Evolutionary conservation across 1,139 yeast genomes (phyloP).

Genomic region (Suhomyces chickasaworum): DNA sequence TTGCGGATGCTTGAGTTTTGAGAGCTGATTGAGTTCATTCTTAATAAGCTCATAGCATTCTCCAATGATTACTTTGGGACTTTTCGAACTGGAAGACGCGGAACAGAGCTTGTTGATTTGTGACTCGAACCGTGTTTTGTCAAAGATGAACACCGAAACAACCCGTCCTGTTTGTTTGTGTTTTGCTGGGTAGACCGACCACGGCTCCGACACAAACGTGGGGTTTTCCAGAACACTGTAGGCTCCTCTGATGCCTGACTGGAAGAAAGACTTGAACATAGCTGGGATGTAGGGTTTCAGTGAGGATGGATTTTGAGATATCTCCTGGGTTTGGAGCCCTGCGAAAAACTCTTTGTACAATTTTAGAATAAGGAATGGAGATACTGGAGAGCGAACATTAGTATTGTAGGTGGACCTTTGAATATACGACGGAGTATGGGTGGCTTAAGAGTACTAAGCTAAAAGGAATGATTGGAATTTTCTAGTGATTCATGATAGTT

Average conservation of each 20-base stretch:
- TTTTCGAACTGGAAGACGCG: conserved; percentile 38
- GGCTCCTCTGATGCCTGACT: conserved; percentile 70
- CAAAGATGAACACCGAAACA: conserved; percentile 86
- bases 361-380: neutral
- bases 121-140: conserved; percentile 73
- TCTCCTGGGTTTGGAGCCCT: neutral
- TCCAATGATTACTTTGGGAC: conserved; percentile 39
- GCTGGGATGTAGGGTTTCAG: neutral
- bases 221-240: conserved; percentile 78
- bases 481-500: too few species aligned
- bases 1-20: conserved; percentile 87
- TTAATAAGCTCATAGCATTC: conserved; percentile 46
- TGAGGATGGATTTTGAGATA: neutral
- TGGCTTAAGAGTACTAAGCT: too few species aligned
- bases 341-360: neutral
- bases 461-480: too few species aligned
- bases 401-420: too few species aligned
- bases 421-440: too few species aligned
- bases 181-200: conserved; percentile 86
- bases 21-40: conserved; percentile 63
- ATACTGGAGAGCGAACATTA: too few species aligned
- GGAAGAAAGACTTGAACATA: conserved; percentile 46
- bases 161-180: conserved; percentile 56
- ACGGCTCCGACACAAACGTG: conserved; percentile 75
- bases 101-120: conserved; percentile 55